These are phyloP conservation scores for Heritiera littoralis DNA, from an alignment of 345 rosid genomes.

Conservation along the genomic window DNA sequence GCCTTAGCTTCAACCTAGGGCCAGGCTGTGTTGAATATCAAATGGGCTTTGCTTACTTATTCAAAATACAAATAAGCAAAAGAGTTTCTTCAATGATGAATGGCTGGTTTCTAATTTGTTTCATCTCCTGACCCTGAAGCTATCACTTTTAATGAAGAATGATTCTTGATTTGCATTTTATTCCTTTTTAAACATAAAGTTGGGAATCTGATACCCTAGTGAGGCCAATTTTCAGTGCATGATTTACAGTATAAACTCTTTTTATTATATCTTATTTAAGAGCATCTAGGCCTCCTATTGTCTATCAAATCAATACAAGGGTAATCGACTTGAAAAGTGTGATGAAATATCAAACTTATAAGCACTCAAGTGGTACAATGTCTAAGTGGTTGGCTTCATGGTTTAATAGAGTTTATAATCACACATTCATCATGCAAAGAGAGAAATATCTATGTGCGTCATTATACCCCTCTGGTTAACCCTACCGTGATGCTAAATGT, in stretches of 20 bases:
- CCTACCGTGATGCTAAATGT: neutral
- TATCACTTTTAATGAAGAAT: neutral
- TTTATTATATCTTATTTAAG: neutral
- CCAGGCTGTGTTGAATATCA: neutral
- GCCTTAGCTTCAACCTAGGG: neutral
- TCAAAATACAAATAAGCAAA: neutral
- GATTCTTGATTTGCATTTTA: conserved; percentile 3
- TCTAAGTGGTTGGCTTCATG: neutral
- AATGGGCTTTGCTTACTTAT: neutral
- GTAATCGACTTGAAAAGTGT: neutral
- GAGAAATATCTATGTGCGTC: neutral
- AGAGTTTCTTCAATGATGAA: neutral
- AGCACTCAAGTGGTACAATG: neutral
- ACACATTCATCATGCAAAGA: neutral
- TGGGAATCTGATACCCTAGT: neutral
- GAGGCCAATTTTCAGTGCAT: neutral
- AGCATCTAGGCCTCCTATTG: neutral
- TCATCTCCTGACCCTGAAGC: neutral
- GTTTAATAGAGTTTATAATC: neutral
- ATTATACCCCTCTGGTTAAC: neutral
- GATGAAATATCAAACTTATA: neutral
- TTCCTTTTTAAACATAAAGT: neutral
- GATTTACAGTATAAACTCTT: neutral
- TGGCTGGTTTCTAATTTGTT: neutral
- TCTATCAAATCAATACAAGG: conserved; percentile 4